Evolutionary conservation across 768 basidiomycete species (phyloP).

Genomic region (Tricholoma saponaceum): DNA sequence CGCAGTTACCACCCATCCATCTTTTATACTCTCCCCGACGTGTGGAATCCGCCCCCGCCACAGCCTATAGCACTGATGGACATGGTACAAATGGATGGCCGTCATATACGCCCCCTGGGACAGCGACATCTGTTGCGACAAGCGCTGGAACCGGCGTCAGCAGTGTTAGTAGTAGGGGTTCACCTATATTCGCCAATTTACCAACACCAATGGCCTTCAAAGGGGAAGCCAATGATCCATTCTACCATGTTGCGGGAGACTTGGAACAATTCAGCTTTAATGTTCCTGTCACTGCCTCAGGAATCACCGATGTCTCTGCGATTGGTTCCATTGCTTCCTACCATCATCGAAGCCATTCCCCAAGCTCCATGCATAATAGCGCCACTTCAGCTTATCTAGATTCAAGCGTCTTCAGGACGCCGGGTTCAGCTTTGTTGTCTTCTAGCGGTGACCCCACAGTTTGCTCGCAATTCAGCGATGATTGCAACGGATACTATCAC

Average conservation of each 20-base stretch:
- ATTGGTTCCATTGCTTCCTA: conserved; percentile 22
- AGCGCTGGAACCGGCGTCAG: conserved; percentile 40
- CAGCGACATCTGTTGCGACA: conserved; percentile 45
- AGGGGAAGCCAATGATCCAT: conserved; percentile 32
- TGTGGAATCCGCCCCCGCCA: conserved; percentile 50
- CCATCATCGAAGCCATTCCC: conserved; percentile 25
- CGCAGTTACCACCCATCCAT: conserved; percentile 43
- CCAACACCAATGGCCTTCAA: conserved; percentile 27
- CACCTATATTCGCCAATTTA: conserved; percentile 39
- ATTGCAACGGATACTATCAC: conserved; percentile 34
- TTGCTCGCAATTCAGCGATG: conserved; percentile 43
- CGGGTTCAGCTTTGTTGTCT: conserved; percentile 27
- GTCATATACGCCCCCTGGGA: conserved; percentile 60
- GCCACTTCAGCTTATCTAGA: conserved; percentile 16
- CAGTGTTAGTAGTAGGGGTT: conserved; percentile 33
- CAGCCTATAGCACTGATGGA: conserved; percentile 45
- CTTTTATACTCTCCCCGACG: conserved; percentile 32
- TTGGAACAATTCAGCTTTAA: conserved; percentile 51
- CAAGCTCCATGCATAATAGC: conserved; percentile 17
- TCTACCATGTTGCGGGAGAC: conserved; percentile 39
- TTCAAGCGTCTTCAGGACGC: conserved; percentile 18
- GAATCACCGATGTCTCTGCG: conserved; percentile 24
- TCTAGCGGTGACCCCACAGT: conserved; percentile 31
- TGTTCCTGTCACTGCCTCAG: conserved; percentile 27
- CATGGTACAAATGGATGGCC: conserved; percentile 51